Base-by-base conservation (phyloP, 2,329 filamentous ascomycete species). In the Aspergillus fumigatiaffinis region DNA sequence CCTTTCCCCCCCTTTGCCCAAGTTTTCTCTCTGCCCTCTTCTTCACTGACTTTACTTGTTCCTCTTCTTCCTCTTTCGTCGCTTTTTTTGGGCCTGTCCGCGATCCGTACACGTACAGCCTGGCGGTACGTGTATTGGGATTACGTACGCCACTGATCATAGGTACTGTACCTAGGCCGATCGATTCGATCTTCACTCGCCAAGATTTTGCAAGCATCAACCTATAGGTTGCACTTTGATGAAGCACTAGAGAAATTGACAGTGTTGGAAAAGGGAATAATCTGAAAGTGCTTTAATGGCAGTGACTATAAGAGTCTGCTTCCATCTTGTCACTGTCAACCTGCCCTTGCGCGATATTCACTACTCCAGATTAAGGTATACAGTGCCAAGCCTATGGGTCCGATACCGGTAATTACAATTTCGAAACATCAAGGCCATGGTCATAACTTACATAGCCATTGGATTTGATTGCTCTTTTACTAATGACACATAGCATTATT, bases 1-100 rank as follows among this genome's bases (percentile, higher is more conserved):
- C 38, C 52, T 54, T 35, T 35, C 51, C 55, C 53, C 58, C 58
- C 54, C 58, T 59, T 60, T 53, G 55, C 55, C 60, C 60, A 58
- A 57, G 44, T 60, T 56, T 58, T 46, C 52, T 38, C 54, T 35
- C 17, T 53, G 32, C 20, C 48, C 38, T 29, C 48, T n/a, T 51
- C 32, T 56, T 55, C 48, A 44, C 25, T 26, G 25, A 26, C 50
- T 44, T 60, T 38, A 29, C 47, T 50, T 50, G 51, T 52, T 53
- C 35, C 51, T 55, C 38, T 44, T 51, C 53, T 50, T 38, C 51
- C 56, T 49, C 55, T 55, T 54, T 54, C 25, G 49, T 50, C 49
- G 53, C 20, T 25, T 51, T 47, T 47, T 44, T 50, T 38, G n/a
- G 42, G 42, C 14, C 42, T 46, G 32, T 59, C 50, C 42, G 52